Base-by-base conservation (phyloP, 139 green algal species). In the Chlamydomonas urium region DNA sequence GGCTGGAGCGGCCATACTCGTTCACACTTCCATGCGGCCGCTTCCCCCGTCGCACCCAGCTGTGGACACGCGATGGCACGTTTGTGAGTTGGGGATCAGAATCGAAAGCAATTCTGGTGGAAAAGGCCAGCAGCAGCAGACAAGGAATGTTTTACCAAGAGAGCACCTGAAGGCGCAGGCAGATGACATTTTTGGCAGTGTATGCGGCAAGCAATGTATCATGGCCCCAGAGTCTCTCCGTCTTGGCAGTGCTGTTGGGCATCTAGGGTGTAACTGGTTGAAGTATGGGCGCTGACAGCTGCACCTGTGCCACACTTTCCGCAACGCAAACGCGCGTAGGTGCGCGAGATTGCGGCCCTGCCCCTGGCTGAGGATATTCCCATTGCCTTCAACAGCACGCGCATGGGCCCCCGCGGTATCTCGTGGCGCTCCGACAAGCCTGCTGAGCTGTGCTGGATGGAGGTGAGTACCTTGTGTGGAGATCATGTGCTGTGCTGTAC, bases 331-430 rank as follows among this genome's bases (percentile, higher is more conserved):
- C n/a, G n/a, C n/a, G n/a, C 62, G 62, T 37, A 75, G 32, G 81
- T 98, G 58, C 81, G 83, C 4, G 85, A 95, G 80, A 53, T 98
- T 32, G 81, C 81, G 0, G 50, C 81, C 4, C 89, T 99, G 66
- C 94, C 93, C 0, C 82, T 99, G 58, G 94, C 93, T 0, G 90
- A 97, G 57, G 86, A 97, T 76, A 98, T 99, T 48, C 95, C 95
- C 28, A 93, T 98, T 42, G 87, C 91, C 32, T 79, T 79, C 56
- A 79, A 79, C 56, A 53, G 24, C 29, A 42, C 19, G 14, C 60
- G 72, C 53, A 60, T 56, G 72, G 94, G 94, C 14, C 92, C 90
- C 0, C 85, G 96, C 3, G 76, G 66, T 10, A 80, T 99, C 26
- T 76, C 82, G 56, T 99, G 95, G 95, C 82, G 95, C 1, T 67